phyloP scores from a whole-genome alignment of 208 protist species.

The Leishmania tropica region DNA sequence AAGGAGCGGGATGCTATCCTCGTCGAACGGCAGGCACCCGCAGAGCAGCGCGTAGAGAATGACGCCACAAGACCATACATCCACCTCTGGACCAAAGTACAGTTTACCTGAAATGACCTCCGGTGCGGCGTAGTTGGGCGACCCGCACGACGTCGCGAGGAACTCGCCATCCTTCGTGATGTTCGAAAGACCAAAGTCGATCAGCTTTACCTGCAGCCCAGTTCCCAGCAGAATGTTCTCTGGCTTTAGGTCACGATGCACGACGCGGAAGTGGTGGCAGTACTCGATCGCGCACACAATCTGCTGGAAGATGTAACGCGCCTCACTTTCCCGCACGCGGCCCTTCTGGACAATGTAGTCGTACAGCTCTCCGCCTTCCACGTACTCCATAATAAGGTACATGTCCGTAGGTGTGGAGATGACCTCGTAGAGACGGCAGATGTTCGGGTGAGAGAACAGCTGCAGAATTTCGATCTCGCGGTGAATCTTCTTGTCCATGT shows the following conservation, averaged over 20 bases:
- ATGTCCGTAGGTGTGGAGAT: slow-evolving; percentile 98
- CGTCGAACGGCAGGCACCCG: slow-evolving; percentile 94
- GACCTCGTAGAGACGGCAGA: slow-evolving; percentile 98
- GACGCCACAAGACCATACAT: slow-evolving; percentile 96
- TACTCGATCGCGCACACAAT: slow-evolving; percentile 99
- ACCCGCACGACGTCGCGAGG: slow-evolving; percentile 92
- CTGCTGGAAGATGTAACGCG: slow-evolving; percentile 98
- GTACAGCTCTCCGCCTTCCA: slow-evolving; percentile 98
- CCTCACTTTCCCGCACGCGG: slow-evolving; percentile 93
- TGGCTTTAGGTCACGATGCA: slow-evolving; percentile 95
- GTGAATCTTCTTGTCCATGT: slow-evolving; percentile 93
- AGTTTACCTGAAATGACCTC: slow-evolving; percentile 93
- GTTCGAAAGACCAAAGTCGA: slow-evolving; percentile 96
- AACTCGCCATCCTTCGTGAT: slow-evolving; percentile 93
- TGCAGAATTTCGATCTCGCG: slow-evolving; percentile 99
- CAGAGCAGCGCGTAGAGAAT: slow-evolving; percentile 95
- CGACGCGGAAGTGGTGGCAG: slow-evolving; percentile 96
- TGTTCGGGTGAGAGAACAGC: slow-evolving; percentile 99
- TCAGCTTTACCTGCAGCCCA: slow-evolving; percentile 93
- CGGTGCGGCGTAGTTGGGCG: slow-evolving; percentile 94
- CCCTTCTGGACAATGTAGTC: slow-evolving; percentile 99
- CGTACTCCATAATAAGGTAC: slow-evolving; percentile 99
- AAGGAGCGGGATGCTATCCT: slow-evolving; percentile 87
- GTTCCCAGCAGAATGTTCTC: slow-evolving; percentile 94
- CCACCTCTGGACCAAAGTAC: slow-evolving; percentile 93